These are phyloP conservation scores for Fragaria vesca DNA, from an alignment of 306 rosid species.

Conservation along the genomic window DNA sequence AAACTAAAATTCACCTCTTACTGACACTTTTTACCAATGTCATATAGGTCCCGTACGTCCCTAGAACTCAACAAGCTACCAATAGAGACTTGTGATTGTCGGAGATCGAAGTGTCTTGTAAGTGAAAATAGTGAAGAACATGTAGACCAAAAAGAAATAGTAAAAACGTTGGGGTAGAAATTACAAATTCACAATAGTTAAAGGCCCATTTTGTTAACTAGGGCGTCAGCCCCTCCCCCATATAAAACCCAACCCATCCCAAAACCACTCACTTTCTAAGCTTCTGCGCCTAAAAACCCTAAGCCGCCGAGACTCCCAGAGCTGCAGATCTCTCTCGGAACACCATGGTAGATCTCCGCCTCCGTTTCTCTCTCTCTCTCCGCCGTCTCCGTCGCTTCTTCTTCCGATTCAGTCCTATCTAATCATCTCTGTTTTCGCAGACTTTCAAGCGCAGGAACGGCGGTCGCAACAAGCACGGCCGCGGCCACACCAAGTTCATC, in stretches of 20 bases:
- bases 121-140: too few species aligned
- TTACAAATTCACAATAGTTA: background rate
- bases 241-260: constrained; percentile 1
- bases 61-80: too few species aligned
- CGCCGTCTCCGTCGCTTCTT: background rate
- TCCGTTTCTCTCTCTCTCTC: background rate
- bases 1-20: too few species aligned
- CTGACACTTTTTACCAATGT: too few species aligned
- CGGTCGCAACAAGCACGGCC: constrained; percentile 95
- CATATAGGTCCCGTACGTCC: too few species aligned
- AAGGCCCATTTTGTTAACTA: background rate
- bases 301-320: background rate
- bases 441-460: constrained; percentile 96
- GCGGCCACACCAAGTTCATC: constrained; percentile 91
- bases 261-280: background rate
- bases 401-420: background rate
- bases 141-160: background rate
- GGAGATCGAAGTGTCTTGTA: too few species aligned
- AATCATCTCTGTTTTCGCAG: constrained; percentile 30
- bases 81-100: too few species aligned
- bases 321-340: constrained; percentile 12
- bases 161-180: background rate
- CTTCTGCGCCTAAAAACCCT: background rate
- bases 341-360: constrained; percentile 34
- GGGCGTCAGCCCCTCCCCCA: background rate